Evolutionary conservation across 2,329 filamentous ascomycete species (phyloP).

Genomic region (Aspergillus hiratsukae): DNA sequence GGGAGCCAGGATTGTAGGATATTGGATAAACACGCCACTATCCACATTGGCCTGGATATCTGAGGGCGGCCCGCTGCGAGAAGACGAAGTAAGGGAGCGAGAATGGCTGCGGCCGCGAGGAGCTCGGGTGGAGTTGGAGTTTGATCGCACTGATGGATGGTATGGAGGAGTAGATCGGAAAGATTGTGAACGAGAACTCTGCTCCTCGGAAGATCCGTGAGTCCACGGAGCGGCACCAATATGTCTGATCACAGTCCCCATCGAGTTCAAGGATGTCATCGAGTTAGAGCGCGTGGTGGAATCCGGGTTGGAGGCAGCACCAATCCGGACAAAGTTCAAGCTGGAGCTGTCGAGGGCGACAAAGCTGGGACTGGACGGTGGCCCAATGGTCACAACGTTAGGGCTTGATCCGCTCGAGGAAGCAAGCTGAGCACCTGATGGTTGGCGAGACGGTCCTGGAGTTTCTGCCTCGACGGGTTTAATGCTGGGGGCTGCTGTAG

Average conservation of each 20-base stretch:
- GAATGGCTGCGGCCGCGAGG: slow-evolving; percentile 24
- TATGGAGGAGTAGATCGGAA: slow-evolving; percentile 39
- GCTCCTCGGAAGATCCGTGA: slow-evolving; percentile 30
- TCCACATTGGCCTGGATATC: slow-evolving; percentile 36
- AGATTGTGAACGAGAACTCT: slow-evolving; percentile 32
- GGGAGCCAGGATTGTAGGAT: slow-evolving; percentile 32
- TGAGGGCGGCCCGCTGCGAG: slow-evolving; percentile 31
- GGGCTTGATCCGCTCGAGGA: slow-evolving; percentile 36
- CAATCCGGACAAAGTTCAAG: slow-evolving; percentile 33
- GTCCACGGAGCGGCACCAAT: slow-evolving; percentile 31
- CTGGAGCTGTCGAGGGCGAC: slow-evolving; percentile 36
- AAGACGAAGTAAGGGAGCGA: slow-evolving; percentile 31
- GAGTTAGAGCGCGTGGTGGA: slow-evolving; percentile 35
- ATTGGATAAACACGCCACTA: slow-evolving; percentile 35
- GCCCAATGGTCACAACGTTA: slow-evolving; percentile 36
- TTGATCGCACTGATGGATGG: slow-evolving; percentile 32
- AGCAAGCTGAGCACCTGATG: slow-evolving; percentile 17
- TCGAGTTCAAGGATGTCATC: slow-evolving; percentile 37
- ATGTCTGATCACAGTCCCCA: slow-evolving; percentile 40
- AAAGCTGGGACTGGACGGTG: slow-evolving; percentile 39
- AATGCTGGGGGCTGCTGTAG: slow-evolving; percentile 33
- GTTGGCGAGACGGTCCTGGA: slow-evolving; percentile 21
- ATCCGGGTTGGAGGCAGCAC: slow-evolving; percentile 28
- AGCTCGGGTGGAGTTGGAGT: slow-evolving; percentile 29
- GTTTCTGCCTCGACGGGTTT: slow-evolving; percentile 32